These are phyloP conservation scores for Acacia confusa DNA, from an alignment of 306 rosid species.

Conservation along the genomic window DNA sequence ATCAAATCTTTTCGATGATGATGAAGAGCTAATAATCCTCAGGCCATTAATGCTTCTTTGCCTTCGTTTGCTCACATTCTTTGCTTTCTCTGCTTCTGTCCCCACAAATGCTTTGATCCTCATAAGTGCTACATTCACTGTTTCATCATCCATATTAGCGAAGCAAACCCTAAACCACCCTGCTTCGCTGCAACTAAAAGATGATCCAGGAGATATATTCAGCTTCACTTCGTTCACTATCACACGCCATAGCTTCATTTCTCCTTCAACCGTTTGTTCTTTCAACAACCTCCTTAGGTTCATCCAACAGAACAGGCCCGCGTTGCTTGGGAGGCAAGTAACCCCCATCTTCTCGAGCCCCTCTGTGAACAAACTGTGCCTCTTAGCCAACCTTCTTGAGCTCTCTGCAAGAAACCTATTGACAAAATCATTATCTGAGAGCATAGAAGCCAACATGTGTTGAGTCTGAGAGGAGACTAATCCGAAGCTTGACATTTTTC, in stretches of 20 bases:
- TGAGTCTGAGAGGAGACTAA: not conserved
- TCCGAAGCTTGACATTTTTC: conserved; percentile 3
- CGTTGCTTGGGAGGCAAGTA: not conserved
- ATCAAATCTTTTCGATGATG: conserved; percentile 33
- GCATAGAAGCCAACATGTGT: not conserved
- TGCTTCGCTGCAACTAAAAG: not conserved
- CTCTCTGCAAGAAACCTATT: not conserved
- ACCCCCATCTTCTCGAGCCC: not conserved
- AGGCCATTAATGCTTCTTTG: conserved; percentile 21
- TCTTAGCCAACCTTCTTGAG: not conserved
- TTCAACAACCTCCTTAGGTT: not conserved
- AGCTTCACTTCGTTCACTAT: conserved; percentile 2
- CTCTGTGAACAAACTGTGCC: not conserved
- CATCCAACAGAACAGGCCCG: not conserved
- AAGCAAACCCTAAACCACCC: conserved; percentile 1
- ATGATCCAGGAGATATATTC: not conserved
- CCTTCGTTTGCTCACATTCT: not conserved
- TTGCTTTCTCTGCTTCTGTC: not conserved
- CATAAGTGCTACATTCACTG: not conserved
- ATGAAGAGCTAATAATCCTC: conserved; percentile 45
- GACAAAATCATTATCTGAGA: not conserved
- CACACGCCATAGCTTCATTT: not conserved
- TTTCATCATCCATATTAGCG: not conserved
- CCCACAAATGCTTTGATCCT: not conserved
- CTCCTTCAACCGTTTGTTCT: not conserved